Base-by-base conservation (phyloP, 306 rosid species). In the Mimosa bimucronata region DNA sequence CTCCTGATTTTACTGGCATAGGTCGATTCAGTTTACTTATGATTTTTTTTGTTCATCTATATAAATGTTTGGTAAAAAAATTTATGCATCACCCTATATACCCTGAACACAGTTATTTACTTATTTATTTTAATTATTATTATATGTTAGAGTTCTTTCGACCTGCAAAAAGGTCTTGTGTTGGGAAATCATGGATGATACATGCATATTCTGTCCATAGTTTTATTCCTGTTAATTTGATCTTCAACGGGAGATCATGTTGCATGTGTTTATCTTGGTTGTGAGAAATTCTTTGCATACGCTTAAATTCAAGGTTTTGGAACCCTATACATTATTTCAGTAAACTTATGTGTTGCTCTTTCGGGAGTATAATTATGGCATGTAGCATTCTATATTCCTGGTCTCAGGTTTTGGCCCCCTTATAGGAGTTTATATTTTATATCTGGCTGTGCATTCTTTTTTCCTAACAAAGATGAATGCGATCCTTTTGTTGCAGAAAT, bases 401-500 rank as follows among this genome's bases (percentile, higher is more conserved):
- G 71, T 82, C 70, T 76, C 71, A 69, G 74, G 40, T 41, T 61
- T 66, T 25, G 53, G 26, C 66, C 37, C 66, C 19, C 15, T 26
- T 26, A 16, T 42, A 48, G 79, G 61, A 66, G 34, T 79, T 73
- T 76, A 31, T 42, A 34, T 25, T 57, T 72, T 9, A 46, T 46
- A 74, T 83, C 79, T 62, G 67, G 41, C 42, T 41, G 29, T 66
- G 41, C 53, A 15, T 58, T 34, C 40, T 40, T 25, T 53, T 37
- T 81, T 60, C 38, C 73, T 79, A 25, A 7, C 10, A 7, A 31
- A 18, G n/a, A 40, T 40, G 16, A 76, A 79, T 80, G 84, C 58
- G 68, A 77, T 37, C 28, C 66, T 67, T 87, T 88, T 85, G 80
- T 62, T 90, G 94, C 98, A 96, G 99, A 80, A 87, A 83, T 81